These are phyloP conservation scores for Thamnidium elegans DNA, from an alignment of 192 early-diverging fungal species.

Conservation along the genomic window DNA sequence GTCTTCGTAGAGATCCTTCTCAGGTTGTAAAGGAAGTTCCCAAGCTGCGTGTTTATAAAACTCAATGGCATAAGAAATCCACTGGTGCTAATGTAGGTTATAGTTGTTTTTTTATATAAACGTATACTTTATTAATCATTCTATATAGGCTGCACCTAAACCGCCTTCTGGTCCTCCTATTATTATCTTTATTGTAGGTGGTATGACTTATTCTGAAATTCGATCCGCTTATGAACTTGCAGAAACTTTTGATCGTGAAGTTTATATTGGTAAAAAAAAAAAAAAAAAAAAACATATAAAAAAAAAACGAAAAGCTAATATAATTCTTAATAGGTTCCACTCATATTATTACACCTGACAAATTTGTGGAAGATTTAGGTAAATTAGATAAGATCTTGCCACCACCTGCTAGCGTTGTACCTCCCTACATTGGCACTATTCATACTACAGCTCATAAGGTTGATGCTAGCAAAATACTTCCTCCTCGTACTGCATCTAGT, in stretches of 20 bases:
- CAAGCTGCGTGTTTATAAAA: constrained; percentile 34
- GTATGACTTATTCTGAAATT: constrained; percentile 76
- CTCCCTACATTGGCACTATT: constrained; percentile 34
- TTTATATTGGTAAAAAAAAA: constrained; percentile 61
- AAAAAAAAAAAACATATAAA: background rate
- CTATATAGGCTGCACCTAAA: constrained; percentile 31
- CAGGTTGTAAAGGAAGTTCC: constrained; percentile 13
- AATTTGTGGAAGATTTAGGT: constrained; percentile 68
- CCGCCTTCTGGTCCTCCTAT: constrained; percentile 43
- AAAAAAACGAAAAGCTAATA: background rate
- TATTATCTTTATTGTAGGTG: constrained; percentile 80
- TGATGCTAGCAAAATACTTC: background rate
- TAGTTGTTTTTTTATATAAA: constrained; percentile 16
- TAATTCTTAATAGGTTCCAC: constrained; percentile 59
- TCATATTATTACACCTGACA: constrained; percentile 63
- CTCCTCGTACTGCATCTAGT: background rate
- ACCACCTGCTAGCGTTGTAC: constrained; percentile 34
- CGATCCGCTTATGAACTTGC: constrained; percentile 66
- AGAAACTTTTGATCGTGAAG: constrained; percentile 60
- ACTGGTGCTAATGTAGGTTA: constrained; percentile 24
- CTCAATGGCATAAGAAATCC: constrained; percentile 36
- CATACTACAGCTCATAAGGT: background rate
- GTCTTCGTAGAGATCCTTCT: constrained; percentile 26
- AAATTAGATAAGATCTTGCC: constrained; percentile 50
- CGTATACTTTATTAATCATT: constrained; percentile 31